Evolutionary conservation across 1,139 yeast genomes (phyloP).

Genomic region (Geotrichum cucujoidarum): DNA sequence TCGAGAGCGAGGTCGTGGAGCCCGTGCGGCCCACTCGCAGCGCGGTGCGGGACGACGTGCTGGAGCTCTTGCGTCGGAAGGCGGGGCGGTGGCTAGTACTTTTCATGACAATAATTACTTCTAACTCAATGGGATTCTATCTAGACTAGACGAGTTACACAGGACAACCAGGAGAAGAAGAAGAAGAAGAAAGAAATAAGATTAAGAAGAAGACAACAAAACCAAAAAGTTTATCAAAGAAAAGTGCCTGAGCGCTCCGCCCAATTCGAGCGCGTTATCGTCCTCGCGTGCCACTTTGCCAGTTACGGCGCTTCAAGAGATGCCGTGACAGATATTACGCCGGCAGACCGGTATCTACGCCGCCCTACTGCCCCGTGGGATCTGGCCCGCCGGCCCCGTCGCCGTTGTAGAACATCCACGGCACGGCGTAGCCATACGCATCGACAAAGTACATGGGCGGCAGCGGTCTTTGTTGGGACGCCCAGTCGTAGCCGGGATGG

Average conservation of each 20-base stretch:
- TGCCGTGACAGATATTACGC: no score
- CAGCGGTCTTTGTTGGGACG: neutral
- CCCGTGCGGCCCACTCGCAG: neutral
- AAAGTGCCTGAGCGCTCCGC: no score
- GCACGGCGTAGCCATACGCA: neutral
- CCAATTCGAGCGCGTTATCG: no score
- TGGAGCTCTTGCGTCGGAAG: neutral
- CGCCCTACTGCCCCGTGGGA: no score
- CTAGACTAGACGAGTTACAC: neutral
- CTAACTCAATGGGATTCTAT: neutral
- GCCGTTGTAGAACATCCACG: neutral
- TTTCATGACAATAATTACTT: constrained; percentile 3
- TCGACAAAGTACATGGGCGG: neutral
- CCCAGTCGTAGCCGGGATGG: no score
- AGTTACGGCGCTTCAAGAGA: no score
- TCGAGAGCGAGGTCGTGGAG: constrained; percentile 1
- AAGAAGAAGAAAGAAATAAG: neutral
- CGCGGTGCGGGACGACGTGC: neutral
- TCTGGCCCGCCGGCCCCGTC: neutral
- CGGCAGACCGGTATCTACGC: no score
- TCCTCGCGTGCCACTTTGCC: no score
- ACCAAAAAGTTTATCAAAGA: neutral
- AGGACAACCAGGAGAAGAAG: neutral
- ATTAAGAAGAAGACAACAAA: neutral
- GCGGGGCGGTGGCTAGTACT: constrained; percentile 9